phyloP scores from a whole-genome alignment of 1,284 basidiomycete species.

The Xanthoconium separans region DNA sequence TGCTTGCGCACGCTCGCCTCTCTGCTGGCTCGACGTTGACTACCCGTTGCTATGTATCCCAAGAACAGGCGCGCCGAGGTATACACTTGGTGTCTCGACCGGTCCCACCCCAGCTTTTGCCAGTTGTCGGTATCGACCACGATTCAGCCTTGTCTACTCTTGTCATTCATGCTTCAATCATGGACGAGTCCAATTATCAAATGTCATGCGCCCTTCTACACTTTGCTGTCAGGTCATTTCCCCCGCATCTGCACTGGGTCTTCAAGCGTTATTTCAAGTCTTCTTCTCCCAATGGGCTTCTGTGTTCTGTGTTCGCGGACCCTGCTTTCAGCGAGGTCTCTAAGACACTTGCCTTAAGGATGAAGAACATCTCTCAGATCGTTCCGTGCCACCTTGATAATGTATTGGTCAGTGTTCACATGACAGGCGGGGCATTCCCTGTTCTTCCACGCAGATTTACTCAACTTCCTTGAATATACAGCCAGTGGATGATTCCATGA shows the following conservation, averaged over 20 bases:
- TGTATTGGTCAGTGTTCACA: conserved; percentile 30
- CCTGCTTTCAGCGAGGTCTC: conserved; percentile 12
- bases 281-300: conserved; percentile 14
- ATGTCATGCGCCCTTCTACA: conserved; percentile 35
- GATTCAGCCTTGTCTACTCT: conserved; percentile 47
- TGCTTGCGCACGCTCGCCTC: conserved; percentile 51
- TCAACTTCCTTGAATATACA: conserved; percentile 33
- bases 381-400: conserved; percentile 8
- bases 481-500: conserved; percentile 42
- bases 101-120: conserved; percentile 1
- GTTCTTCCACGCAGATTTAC: conserved; percentile 25
- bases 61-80: conserved; percentile 33
- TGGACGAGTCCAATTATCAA: conserved; percentile 16
- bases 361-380: conserved; percentile 13
- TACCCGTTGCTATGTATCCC: conserved; percentile 12
- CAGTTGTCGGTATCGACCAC: conserved; percentile 43
- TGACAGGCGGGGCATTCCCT: conserved; percentile 13
- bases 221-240: conserved; percentile 42
- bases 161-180: conserved; percentile 38
- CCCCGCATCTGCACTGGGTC: conserved; percentile 35
- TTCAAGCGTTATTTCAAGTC: conserved; percentile 35
- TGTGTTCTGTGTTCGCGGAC: conserved; percentile 24
- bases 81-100: conserved; percentile 8
- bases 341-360: conserved; percentile 12
- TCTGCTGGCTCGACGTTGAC: conserved; percentile 31